Percentiles rank a stretch among this genome's conserved stretches.
These are phyloP conservation scores for Aspergillus ochraceus DNA, from an alignment of 2,329 filamentous ascomycete species.

Conservation along the genomic window DNA sequence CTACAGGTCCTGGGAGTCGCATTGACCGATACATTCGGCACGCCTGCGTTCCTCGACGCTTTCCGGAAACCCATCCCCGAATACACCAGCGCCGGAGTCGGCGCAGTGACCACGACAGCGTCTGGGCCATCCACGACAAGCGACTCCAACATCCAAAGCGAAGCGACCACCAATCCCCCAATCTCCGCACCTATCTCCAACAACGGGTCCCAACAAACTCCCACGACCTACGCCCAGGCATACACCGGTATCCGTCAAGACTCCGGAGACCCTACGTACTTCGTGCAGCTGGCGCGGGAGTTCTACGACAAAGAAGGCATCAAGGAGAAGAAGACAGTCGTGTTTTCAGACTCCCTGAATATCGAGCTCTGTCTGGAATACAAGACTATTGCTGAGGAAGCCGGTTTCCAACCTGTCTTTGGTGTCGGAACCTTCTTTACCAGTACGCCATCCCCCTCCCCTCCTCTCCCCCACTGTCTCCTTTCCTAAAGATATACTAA, in stretches of 20 bases:
- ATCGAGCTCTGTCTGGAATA: constrained; percentile 90
- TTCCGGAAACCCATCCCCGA: constrained; percentile 69
- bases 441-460: constrained; percentile 48
- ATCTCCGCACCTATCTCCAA: constrained; percentile 45
- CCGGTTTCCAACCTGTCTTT: constrained; percentile 82
- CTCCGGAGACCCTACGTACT: constrained; percentile 79
- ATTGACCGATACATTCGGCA: constrained; percentile 95
- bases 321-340: constrained; percentile 78
- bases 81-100: constrained; percentile 42
- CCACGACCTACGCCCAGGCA: constrained; percentile 72
- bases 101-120: constrained; percentile 38
- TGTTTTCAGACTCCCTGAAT: constrained; percentile 94
- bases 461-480: background rate
- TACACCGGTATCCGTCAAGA: constrained; percentile 87
- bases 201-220: constrained; percentile 39
- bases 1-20: constrained; percentile 75
- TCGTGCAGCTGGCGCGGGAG: constrained; percentile 72
- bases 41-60: constrained; percentile 78
- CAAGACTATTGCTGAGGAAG: constrained; percentile 75
- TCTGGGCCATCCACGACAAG: constrained; percentile 47
- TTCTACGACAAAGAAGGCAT: constrained; percentile 80
- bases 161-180: constrained; percentile 43
- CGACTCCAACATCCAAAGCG: constrained; percentile 37
- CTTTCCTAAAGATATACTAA: background rate
- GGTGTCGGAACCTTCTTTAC: constrained; percentile 95